Percentiles rank a stretch among this genome's conserved stretches.
Evolutionary conservation across 164 flowering plant genomes (phyloP).

Genomic region (Piper betle): DNA sequence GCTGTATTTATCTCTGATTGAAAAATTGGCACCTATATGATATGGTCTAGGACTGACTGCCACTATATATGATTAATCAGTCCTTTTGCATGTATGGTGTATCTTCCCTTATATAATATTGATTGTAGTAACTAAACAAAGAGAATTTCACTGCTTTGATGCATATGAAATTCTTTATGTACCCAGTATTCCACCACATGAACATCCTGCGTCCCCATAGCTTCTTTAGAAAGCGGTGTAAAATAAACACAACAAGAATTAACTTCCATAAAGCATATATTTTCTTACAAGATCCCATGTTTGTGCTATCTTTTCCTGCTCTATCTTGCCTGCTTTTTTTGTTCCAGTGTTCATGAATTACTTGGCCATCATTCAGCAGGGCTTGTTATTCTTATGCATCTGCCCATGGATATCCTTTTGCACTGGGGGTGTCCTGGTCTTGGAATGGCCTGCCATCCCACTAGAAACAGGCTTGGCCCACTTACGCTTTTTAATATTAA

Average conservation of each 20-base stretch:
- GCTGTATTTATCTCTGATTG: background rate
- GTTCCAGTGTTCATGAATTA: conserved; percentile 1
- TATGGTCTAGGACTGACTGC: background rate
- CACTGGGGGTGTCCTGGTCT: background rate
- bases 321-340: conserved; percentile 5
- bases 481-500: no score
- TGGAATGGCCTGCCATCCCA: conserved; percentile 1
- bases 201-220: background rate
- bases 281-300: conserved; percentile 15
- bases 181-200: background rate
- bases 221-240: background rate
- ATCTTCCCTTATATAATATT: background rate
- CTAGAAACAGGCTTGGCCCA: conserved; percentile 1
- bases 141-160: background rate
- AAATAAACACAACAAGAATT: conserved; percentile 2
- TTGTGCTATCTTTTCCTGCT: conserved; percentile 9
- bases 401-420: conserved; percentile 7
- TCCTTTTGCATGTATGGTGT: no score
- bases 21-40: background rate
- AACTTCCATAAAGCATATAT: conserved; percentile 19
- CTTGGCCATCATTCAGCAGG: conserved; percentile 3
- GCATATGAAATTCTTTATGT: background rate
- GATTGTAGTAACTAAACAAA: background rate
- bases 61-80: no score
- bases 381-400: conserved; percentile 3